Evolutionary conservation across 228 moss, liverwort and hornwort genomes (phyloP), one percentile per base, ranked within the genome.

Genomic region (Sphagnum magellanicum): DNA sequence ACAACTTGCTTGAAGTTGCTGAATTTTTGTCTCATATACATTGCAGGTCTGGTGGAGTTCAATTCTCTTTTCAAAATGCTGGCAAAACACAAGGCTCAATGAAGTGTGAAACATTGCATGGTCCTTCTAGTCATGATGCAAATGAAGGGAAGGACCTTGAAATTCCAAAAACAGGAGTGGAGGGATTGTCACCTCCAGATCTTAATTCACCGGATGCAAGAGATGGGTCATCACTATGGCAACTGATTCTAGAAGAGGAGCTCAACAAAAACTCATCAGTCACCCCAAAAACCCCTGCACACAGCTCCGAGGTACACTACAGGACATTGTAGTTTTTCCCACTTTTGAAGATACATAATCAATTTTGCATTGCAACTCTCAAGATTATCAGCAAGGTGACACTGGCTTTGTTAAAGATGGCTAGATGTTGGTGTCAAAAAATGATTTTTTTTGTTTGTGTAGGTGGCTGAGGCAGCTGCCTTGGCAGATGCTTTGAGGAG

Each of bases 401-500:
- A 32, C 32, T 32, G 32, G 9, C 16, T 69, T 57, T 5, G 6
- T 48, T 15, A 63, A 48, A 8, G 1, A 55, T 55, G 1, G 55
- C 55, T 12, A 55, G 8, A 55, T 8, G 55, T 55, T 55, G 9
- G 8, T 55, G 1, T 55, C 55, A 5, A 16, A 16, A 10, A 6
- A 59, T 46, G 12, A 55, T 0, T 55, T 55, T 55, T 8, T 8
- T 55, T 55, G 3, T 55, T 11, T 64, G 48, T 79, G 59, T 57
- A 96, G 93, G 85, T 78, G 8, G 51, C 81, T 61, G 86, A 86
- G 55, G 66, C 73, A 67, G 51, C 32, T 32, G 32, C 83, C 48
- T 57, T 87, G n/a, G 68, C 81, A 52, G 93, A 87, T 48, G 83
- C 96, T 63, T 81, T 93, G 14, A 82, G 94, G 64, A 82, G 94